These are phyloP conservation scores for Mimosa pudica DNA, from an alignment of 306 rosid genomes.

Conservation along the genomic window DNA sequence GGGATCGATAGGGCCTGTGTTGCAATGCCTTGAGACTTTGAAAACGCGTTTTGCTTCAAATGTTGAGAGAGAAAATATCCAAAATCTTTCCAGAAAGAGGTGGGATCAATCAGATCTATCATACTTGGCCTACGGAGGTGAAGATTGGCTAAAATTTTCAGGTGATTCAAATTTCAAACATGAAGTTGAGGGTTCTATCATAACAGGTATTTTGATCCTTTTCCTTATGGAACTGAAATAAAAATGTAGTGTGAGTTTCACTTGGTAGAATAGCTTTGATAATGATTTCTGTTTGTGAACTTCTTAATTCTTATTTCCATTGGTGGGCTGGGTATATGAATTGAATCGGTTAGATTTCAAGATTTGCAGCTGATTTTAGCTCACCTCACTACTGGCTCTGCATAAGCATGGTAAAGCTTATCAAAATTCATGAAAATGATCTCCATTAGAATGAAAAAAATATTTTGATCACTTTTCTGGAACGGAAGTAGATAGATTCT, in stretches of 20 bases:
- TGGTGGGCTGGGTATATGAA: neutral
- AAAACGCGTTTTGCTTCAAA: conserved; percentile 68
- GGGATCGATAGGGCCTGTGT: conserved; percentile 85
- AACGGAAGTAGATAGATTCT: conserved; percentile 4
- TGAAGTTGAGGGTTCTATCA: conserved; percentile 36
- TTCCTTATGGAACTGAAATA: conserved; percentile 13
- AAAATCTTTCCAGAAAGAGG: conserved; percentile 61
- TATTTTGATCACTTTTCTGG: neutral
- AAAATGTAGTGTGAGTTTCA: neutral
- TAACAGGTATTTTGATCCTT: conserved; percentile 47
- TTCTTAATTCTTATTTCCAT: neutral
- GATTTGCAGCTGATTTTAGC: neutral
- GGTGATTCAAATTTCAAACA: conserved; percentile 44
- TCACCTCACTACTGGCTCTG: neutral
- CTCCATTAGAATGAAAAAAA: conserved; percentile 10
- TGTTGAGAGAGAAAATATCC: conserved; percentile 53
- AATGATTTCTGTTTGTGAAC: conserved; percentile 6
- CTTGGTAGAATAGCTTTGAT: neutral
- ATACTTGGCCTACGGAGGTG: conserved; percentile 30
- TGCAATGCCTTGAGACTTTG: conserved; percentile 80
- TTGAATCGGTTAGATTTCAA: neutral
- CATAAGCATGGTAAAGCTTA: conserved; percentile 4
- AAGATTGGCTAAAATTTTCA: conserved; percentile 21
- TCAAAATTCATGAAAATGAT: conserved; percentile 1
- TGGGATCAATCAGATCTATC: conserved; percentile 61